A percentile compares a stretch with the other conserved stretches of the same genome.
These are phyloP conservation scores for Colletotrichum paranaense DNA, from an alignment of 2,329 filamentous ascomycete genomes.

Conservation along the genomic window DNA sequence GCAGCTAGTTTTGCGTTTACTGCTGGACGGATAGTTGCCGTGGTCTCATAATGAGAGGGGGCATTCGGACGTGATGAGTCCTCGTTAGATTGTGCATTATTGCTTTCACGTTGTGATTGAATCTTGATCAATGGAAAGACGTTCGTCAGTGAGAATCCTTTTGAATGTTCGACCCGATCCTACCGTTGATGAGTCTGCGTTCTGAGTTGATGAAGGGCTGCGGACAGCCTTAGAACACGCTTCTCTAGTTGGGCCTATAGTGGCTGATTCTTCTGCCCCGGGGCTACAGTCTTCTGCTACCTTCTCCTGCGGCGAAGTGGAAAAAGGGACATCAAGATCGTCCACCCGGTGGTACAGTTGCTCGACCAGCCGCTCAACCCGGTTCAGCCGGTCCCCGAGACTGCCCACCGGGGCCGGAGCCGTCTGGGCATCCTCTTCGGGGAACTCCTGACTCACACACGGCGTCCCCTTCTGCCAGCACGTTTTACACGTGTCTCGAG, in stretches of 20 bases:
- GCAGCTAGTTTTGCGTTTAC: slow-evolving; percentile 3
- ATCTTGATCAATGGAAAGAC: too few relatives aligned
- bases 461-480: slow-evolving; percentile 55
- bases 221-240: neutral
- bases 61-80: too few relatives aligned
- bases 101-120: too few relatives aligned
- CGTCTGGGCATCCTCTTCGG: slow-evolving; percentile 42
- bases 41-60: neutral
- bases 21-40: slow-evolving; percentile 27
- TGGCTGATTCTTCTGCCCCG: neutral
- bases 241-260: neutral
- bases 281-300: neutral
- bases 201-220: neutral
- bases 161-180: too few relatives aligned
- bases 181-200: neutral
- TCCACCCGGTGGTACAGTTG: slow-evolving; percentile 36
- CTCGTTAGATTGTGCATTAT: neutral
- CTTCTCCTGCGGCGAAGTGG: neutral
- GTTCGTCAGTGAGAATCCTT: too few relatives aligned
- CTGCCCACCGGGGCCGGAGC: slow-evolving; percentile 4
- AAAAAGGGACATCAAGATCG: neutral
- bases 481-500: slow-evolving; percentile 52
- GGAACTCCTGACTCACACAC: slow-evolving; percentile 61
- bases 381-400: slow-evolving; percentile 43
- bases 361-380: slow-evolving; percentile 50